Evolutionary conservation across 306 rosid genomes (phyloP), one percentile per base, ranked within the genome.

Genomic region (Arachis stenosperma): DNA sequence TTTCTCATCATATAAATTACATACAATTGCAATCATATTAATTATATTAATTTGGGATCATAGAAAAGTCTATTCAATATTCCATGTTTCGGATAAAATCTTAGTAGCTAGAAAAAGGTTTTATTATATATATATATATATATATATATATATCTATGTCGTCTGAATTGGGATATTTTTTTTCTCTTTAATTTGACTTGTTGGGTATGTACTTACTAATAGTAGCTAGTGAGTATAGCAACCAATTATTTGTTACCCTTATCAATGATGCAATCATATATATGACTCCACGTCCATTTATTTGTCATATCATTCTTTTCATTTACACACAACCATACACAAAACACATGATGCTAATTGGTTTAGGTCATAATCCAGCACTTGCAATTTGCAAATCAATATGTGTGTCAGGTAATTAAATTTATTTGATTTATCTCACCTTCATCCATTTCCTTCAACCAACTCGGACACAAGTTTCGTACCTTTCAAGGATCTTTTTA

Each of bases 1-100:
- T 82, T 88, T 83, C 0, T 79, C 2, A 91, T 91, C 97, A 40
- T 61, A 70, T 65, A 85, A 55, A 75, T 79, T 74, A 40, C 37
- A 40, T 74, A 40, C 37, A 40, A 30, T 9, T 52, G 3, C 5
- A 43, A 50, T 29, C 39, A 0, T 22, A 22, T 22, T 22, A 22
- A 1, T 50, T 64, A 42, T 74, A 36, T 74, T 70, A 9, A 64
- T 65, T 67, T 51, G 8, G 27, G 27, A 22, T 22, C 27, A 22
- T 7, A 13, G 9, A 30, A 46, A 65, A 9, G 11, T 12, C 27
- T 75, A 11, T 66, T 67, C 22, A 36, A 42, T 71, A 76, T 75
- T 70, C 65, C 63, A 41, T 56, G 67, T 33, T 30, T 48, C 37
- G 66, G 74, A 67, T 15, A 12, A 15, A 64, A 64, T 59, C 47